These are phyloP conservation scores for Brassica balearica DNA, from an alignment of 441 rosid species.

Conservation along the genomic window DNA sequence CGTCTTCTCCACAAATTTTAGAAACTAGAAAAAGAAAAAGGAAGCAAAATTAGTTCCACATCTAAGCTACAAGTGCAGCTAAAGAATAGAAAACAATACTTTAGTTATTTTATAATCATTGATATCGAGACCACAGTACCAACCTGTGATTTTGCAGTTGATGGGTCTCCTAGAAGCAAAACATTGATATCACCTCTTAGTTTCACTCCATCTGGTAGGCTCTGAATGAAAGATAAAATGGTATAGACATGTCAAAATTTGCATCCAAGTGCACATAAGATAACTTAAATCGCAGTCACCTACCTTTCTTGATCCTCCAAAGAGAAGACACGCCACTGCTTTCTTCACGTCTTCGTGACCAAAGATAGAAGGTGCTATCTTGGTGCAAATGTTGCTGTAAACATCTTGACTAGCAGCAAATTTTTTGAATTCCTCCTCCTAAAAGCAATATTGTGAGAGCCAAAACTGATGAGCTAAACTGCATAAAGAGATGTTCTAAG, in stretches of 20 bases:
- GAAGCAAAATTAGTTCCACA: conserved; percentile 11
- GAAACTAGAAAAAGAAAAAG: conserved; percentile 57
- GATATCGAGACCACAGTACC: conserved; percentile 18
- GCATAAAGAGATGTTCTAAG: conserved; percentile 1
- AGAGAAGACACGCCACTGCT: conserved; percentile 93
- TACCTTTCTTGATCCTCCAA: conserved; percentile 96
- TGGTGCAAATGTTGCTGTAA: conserved; percentile 70
- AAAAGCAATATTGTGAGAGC: conserved; percentile 28
- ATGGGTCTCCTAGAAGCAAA: conserved; percentile 94
- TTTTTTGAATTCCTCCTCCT: conserved; percentile 94
- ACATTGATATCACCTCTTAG: conserved; percentile 96
- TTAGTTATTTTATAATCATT: not conserved
- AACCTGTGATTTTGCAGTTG: conserved; percentile 98
- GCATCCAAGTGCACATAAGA: conserved; percentile 4
- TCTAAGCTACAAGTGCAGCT: conserved; percentile 4
- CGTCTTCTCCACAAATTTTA: conserved; percentile 97
- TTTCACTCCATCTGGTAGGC: conserved; percentile 93
- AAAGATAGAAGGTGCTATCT: conserved; percentile 94
- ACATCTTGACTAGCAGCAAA: conserved; percentile 72
- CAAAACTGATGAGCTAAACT: conserved; percentile 15
- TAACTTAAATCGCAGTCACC: conserved; percentile 33
- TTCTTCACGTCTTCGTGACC: conserved; percentile 93
- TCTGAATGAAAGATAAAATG: conserved; percentile 46
- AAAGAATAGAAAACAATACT: not conserved
- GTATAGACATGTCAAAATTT: conserved; percentile 25